Base-by-base conservation (phyloP, 1,284 basidiomycete genomes). In the Pascua sp. region DNA sequence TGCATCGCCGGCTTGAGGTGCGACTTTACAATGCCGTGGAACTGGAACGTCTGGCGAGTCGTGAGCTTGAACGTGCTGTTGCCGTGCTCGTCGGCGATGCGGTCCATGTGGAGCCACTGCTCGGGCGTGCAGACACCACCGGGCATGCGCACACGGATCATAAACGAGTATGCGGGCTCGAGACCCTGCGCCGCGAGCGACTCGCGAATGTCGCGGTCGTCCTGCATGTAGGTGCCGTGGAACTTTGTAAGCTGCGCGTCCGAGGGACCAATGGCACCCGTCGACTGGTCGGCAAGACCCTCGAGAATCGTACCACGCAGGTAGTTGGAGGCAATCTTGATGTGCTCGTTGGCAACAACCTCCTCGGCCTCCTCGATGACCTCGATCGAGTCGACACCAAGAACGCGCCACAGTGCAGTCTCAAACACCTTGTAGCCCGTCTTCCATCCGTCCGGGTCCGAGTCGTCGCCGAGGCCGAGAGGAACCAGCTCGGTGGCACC, bases 41-140 rank as follows among this genome's bases (percentile, higher is more conserved):
- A 98, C 80, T 99, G 95, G 86, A 98, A 98, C n/a, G 96, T 98
- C 79, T 94, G 87, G 61, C 95, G 83, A 36, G 96, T 99, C 50
- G 95, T 98, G 68, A 99, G 88, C 82, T 98, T 98, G 81, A 98
- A 89, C 13, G 94, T 94, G 56, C 89, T 85, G 69, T 88, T 91
- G 36, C 92, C 95, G 77, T 95, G 91, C 78, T 94, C 89, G 72
- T 97, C 94, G 56, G 93, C 86, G 64, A 99, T 97, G 65, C 88
- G 86, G 79, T 98, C 92, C 84, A 99, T 91, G 69, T 88, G 85
- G 55, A 95, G 80, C 96, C 96, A 98, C 79, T 99, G 95, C 56
- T 85, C 79, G 11, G 95, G 87, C 37, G 82, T 84, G 76, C 93
- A 96, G 37, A 99, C 93, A 67, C 95, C 95, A 64, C 89, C 95